Base-by-base conservation (phyloP, 2,329 filamentous ascomycete species). In the Hypoxylon sp. region DNA sequence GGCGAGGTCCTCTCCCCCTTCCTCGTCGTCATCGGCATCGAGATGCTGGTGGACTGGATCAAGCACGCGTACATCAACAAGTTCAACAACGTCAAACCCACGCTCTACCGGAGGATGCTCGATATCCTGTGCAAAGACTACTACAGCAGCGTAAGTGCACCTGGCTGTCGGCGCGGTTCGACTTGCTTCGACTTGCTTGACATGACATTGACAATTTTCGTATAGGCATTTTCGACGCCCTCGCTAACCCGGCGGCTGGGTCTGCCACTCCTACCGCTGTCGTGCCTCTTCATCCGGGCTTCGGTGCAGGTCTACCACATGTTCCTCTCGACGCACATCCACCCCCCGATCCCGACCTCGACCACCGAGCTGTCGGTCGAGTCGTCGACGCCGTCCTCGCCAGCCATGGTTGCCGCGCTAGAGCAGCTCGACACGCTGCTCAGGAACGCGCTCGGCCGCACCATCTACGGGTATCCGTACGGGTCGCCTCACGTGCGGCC, bases 51-150 rank as follows among this genome's bases (percentile, higher is more conserved):
- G 1, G 95, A 99, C 75, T 93, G 91, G 85, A 85, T 97, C 73
- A 99, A 99, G 74, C 96, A 99, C 72, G 92, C 92, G 18, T 99
- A 98, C 72, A 96, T 99, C 72, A 93, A 88, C 72, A 99, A 99
- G 72, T 99, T 99, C 79, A 99, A 99, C 80, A 97, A 96, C 68
- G 92, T 93, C 66, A 94, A 95, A 63, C 95, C 95, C 2, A 86
- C 84, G 5, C 90, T 99, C 53, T 99, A 99, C 73, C 85, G 87
- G 48, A 87, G 92, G 20, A 97, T 95, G 71, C 83, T 98, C 13
- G 96, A 99, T 70, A 91, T 99, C 3, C 79, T 99, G 6, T 93
- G 92, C 65, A 98, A 98, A 74, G 95, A 99, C 73, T 99, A 99
- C 76, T 99, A 99, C 72, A 94, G 92, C 0, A 94, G 97, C 72